A percentile compares a stretch with the other conserved stretches of the same genome.
phyloP scores from a whole-genome alignment of 805 yeast genomes.

The Candida ortonii region DNA sequence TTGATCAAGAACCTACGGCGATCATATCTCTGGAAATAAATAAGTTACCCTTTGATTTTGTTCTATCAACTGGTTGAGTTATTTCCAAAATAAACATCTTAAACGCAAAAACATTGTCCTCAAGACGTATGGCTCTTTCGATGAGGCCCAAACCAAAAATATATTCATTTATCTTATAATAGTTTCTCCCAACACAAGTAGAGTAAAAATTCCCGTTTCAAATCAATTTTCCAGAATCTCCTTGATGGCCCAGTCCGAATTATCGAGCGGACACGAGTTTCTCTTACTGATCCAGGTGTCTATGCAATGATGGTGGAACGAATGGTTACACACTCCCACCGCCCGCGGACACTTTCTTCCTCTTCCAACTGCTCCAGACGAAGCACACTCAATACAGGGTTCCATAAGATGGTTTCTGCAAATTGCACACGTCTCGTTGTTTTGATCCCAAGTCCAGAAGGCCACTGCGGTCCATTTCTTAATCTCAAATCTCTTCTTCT shows the following conservation, averaged over 20 bases:
- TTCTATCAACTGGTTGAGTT: no score
- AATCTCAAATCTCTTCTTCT: conserved; percentile 80
- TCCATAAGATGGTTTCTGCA: conserved; percentile 98
- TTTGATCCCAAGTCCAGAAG: conserved; percentile 96
- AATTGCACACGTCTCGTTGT: conserved; percentile 87
- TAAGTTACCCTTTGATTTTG: no score
- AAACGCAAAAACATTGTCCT: no score
- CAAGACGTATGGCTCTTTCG: no score
- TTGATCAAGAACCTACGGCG: no score
- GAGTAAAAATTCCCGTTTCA: not conserved
- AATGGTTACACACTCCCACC: conserved; percentile 96
- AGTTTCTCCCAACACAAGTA: not conserved
- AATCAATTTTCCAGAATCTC: conserved; percentile 23
- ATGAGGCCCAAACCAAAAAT: no score
- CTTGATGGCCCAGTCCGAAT: conserved; percentile 70
- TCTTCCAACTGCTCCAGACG: conserved; percentile 51
- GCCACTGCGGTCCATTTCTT: conserved; percentile 99
- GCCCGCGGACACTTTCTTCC: conserved; percentile 73
- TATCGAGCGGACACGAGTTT: conserved; percentile 95
- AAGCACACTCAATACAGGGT: conserved; percentile 90
- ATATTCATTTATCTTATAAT: not conserved
- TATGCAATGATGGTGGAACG: conserved; percentile 97
- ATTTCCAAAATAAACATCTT: no score
- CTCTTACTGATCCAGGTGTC: conserved; percentile 93
- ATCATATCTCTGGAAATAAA: no score